Base-by-base conservation (phyloP, 768 basidiomycete genomes). In the Russula dissimulans region DNA sequence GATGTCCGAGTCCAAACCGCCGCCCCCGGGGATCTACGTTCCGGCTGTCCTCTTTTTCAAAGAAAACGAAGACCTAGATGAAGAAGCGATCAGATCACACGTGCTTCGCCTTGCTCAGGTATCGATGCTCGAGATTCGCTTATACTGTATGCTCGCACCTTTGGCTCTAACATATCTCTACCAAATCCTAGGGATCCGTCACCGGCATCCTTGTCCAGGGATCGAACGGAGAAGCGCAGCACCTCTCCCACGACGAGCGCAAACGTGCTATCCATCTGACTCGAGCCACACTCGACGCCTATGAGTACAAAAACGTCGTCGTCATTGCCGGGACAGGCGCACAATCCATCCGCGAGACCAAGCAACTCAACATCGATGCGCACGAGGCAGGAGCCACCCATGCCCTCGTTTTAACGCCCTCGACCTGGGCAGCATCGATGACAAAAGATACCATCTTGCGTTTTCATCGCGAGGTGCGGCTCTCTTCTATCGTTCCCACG, bases 251-350 rank as follows among this genome's bases (percentile, higher is more conserved):
- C 59, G 82, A 84, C 0, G 89, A 90, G 68, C 80, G 87, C 56
- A 83, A 81, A 63, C 69, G 75, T 17, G 78, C 81, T 10, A 88
- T 91, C 65, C 68, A 72, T 18, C 69, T 87, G 43, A 87, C 88
- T 1, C 79, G 90, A 26, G 71, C 82, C 55, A 89, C 87, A 1
- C 78, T 94, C 11, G 82, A 92, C 69, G 76, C 80, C 55, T 82
- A 85, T 61, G 87, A 87, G 3, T 88, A 87, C 71, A 70, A 79
- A 50, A 73, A 86, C 43, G 79, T 84, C 43, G 71, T 86, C 14
- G 78, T 94, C 45, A 83, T 93, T 60, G 91, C 87, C 5, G 92
- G 92, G 1, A 91, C 90, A 5, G 92, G 92, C 1, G 87, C 86
- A 1, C 87, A 84, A 62, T 89, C 88, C 2, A 85, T 89, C 0